Evolutionary conservation across 768 basidiomycete species (phyloP), one percentile per base, ranked within the genome.

Genomic region (Asterophora lycoperdoides): DNA sequence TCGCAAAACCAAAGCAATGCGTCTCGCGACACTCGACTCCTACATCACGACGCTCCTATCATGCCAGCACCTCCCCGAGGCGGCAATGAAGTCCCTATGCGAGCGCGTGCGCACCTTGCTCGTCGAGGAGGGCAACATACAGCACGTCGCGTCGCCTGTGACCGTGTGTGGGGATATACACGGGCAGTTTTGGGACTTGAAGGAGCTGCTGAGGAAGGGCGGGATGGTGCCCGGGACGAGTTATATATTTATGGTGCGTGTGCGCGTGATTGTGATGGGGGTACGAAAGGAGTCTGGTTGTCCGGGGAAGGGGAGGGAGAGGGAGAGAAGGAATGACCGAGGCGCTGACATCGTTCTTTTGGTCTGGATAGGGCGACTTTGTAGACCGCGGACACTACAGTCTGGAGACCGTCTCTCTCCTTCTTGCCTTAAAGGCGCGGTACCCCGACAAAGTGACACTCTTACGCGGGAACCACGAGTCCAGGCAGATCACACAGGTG

Each of bases 351-450:
- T 2, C 9, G 30, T 8, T 13, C 9, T 32, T 41, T 55, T 53
- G 49, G 46, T 47, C 46, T 66, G 53, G 56, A 37, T 61, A 92
- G 95, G 94, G 94, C 49, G 95, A 98, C 65, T 98, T 98, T 67
- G 95, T 98, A 44, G 95, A 98, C 69, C 78, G 95, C 48, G 94
- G 94, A 4, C 92, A 94, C 66, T 96, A 96, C 67, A 93, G 90
- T 60, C 73, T 97, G 19, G 95, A 98, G 67, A 98, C 95, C 0
- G 90, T 98, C 13, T 91, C 93, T 20, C 70, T 97, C 42, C 66
- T 98, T 19, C 69, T 98, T 23, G 88, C 85, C 1, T 74, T 96
- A 53, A 98, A 98, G 69, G 95, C 91, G 19, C 78, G 88, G 90
- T 95, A 94, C 66, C 94, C 95, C 13, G 91, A 96, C 67, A 83